Evolutionary conservation across 2,329 filamentous ascomycete species (phyloP), one percentile per base, ranked within the genome.

Genomic region (Drechslerella coelobrocha): DNA sequence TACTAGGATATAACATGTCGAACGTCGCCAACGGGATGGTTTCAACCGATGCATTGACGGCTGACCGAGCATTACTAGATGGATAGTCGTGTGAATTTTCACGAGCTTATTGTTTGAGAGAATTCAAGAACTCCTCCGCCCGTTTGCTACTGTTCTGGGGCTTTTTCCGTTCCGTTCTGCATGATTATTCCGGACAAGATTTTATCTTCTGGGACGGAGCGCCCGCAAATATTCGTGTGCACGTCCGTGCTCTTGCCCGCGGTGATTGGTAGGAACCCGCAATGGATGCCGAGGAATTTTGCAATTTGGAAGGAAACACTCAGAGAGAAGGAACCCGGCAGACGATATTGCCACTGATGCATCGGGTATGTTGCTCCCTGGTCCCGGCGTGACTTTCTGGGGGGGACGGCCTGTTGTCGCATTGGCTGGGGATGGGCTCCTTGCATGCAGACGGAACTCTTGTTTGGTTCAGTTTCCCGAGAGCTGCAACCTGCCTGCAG

Each of bases 391-490:
- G 54, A 14, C 34, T 53, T 43, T 51, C 29, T 41, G 47, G 45
- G 31, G 8, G 12, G 31, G 19, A 14, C 26, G 31, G 48, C 34
- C 21, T 59, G 34, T 50, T n/a, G n/a, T 21, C 57, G 51, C 51
- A 57, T 61, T 60, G 62, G 39, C 51, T 52, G 27, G 48, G 62
- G 62, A 50, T 55, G 54, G 39, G 34, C 39, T 45, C 57, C 66
- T 63, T 63, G 59, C 66, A 63, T 63, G 59, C 66, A 63, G 59
- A 47, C 56, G 59, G 59, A 71, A 63, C 61, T 63, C 59, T 60
- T 48, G 31, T 47, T 53, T 47, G 50, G 63, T 8, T 48, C 19
- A 23, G 24, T 53, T 45, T 62, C 53, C 59, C 53, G 54, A 50
- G 57, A 61, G 24, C 50, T 69, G 65, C 53, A 62, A 39, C 52